These are phyloP conservation scores for Polygonum maritimum DNA, from an alignment of 148 eudicot genomes.

Conservation along the genomic window DNA sequence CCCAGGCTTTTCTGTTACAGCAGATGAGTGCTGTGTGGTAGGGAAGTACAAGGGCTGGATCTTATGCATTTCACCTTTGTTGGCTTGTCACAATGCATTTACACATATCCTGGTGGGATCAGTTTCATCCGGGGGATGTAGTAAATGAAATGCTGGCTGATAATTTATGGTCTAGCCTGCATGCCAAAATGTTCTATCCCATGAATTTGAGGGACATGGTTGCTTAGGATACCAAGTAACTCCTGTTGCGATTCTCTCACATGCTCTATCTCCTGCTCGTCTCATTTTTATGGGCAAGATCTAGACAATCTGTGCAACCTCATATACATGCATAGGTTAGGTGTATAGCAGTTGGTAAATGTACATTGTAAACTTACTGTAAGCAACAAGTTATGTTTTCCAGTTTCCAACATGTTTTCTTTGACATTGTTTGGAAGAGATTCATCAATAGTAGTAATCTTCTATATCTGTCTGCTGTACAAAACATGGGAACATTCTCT, in stretches of 20 bases:
- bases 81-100: constrained; percentile 78
- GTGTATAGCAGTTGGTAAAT: neutral
- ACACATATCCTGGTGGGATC: constrained; percentile 94
- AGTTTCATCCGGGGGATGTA: constrained; percentile 79
- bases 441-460: neutral
- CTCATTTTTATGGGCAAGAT: neutral
- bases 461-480: neutral
- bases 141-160: constrained; percentile 73
- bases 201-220: constrained; percentile 62
- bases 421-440: neutral
- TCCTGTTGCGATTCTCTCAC: neutral
- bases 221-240: constrained; percentile 13
- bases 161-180: constrained; percentile 76
- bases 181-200: constrained; percentile 75
- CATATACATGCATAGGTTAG: neutral
- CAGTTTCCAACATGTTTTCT: neutral
- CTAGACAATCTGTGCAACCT: neutral
- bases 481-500: neutral
- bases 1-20: constrained; percentile 56
- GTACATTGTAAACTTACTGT: neutral
- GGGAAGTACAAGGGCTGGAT: constrained; percentile 77
- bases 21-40: constrained; percentile 78
- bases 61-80: constrained; percentile 60
- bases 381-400: neutral
- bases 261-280: neutral